phyloP scores from a whole-genome alignment of 1,284 basidiomycete genomes.

The Salmacisia buchloeana region DNA sequence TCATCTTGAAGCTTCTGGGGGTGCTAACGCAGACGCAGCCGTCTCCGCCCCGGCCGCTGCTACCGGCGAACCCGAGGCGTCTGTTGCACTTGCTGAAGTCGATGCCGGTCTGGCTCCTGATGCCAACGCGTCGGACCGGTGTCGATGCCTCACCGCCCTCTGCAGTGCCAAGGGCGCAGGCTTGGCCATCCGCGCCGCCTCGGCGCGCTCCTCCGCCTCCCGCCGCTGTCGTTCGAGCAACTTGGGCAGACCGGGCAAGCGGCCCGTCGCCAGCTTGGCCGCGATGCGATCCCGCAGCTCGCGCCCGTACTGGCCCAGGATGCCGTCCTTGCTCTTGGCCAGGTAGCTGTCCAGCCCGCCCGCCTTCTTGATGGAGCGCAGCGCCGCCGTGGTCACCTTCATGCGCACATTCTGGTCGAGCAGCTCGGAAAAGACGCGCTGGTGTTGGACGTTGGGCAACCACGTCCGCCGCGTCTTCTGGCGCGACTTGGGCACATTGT shows the following conservation, averaged over 20 bases:
- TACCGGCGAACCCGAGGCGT: no score
- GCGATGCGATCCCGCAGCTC: slow-evolving; percentile 20
- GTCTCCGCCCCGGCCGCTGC: neutral
- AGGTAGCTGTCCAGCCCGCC: slow-evolving; percentile 46
- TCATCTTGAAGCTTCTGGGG: neutral
- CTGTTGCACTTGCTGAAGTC: no score
- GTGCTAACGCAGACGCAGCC: neutral
- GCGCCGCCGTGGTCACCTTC: slow-evolving; percentile 26
- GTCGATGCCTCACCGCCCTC: no score
- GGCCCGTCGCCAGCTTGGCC: neutral
- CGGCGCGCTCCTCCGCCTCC: neutral
- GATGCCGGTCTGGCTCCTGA: no score
- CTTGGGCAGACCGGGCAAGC: neutral
- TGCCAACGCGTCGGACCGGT: no score
- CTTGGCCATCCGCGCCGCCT: neutral
- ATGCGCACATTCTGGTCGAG: slow-evolving; percentile 23
- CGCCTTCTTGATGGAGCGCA: slow-evolving; percentile 42
- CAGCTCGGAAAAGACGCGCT: slow-evolving; percentile 25
- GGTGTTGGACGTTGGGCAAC: slow-evolving; percentile 43
- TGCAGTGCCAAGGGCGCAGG: neutral
- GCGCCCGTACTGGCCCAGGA: slow-evolving; percentile 41
- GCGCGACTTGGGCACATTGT: slow-evolving; percentile 44
- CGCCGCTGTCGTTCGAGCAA: neutral
- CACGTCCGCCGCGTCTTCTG: slow-evolving; percentile 46
- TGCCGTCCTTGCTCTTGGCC: slow-evolving; percentile 28